phyloP scores from a whole-genome alignment of 140 eudicot species.

The Erigeron philadelphicus region DNA sequence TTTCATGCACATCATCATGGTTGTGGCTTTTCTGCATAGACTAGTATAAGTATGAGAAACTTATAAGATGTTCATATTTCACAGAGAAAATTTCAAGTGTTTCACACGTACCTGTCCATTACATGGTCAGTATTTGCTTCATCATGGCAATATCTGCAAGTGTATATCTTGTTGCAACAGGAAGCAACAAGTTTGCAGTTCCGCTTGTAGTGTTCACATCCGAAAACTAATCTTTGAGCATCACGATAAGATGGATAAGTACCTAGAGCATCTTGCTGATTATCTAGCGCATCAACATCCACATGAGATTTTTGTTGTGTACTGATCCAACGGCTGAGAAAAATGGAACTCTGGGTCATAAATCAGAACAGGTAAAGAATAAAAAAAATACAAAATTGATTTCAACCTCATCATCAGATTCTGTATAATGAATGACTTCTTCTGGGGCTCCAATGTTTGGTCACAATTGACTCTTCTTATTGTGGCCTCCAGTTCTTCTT shows the following conservation, averaged over 20 bases:
- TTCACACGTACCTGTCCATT: conserved; percentile 66
- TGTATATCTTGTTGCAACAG: conserved; percentile 70
- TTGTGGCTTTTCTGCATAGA: conserved; percentile 67
- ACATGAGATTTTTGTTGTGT: conserved; percentile 43
- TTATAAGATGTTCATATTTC: background rate
- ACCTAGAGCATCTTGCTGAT: conserved; percentile 47
- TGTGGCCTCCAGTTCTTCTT: conserved; percentile 70
- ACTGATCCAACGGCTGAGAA: conserved; percentile 65
- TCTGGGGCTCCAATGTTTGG: conserved; percentile 49
- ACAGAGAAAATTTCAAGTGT: background rate
- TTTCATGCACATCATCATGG: conserved; percentile 94
- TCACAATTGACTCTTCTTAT: conserved; percentile 67
- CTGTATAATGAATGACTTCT: conserved; percentile 61
- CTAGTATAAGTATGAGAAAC: background rate
- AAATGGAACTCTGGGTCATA: background rate
- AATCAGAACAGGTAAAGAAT: background rate
- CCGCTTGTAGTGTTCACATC: conserved; percentile 88
- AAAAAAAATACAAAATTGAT: background rate
- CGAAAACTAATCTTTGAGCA: conserved; percentile 45
- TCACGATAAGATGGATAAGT: conserved; percentile 70
- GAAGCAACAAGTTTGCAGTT: conserved; percentile 84
- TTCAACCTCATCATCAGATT: conserved; percentile 62
- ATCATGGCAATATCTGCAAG: conserved; percentile 91
- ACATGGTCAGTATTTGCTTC: conserved; percentile 59
- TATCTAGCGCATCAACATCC: conserved; percentile 34